Base-by-base conservation (phyloP, 2,329 filamentous ascomycete species). In the Chaetoscypha palmicola region DNA sequence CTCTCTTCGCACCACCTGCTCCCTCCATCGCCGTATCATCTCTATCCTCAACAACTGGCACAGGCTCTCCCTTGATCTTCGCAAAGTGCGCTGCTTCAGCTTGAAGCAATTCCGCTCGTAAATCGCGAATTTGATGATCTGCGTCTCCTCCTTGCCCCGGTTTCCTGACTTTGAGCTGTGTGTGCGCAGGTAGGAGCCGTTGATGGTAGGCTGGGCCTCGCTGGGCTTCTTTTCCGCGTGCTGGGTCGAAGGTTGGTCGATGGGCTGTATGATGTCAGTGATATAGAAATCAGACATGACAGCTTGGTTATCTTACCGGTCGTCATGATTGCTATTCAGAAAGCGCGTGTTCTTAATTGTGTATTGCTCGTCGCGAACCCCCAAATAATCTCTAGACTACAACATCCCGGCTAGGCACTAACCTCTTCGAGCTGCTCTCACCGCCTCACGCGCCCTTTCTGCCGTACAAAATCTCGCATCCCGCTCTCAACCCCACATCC, bases 141-240 rank as follows among this genome's bases (percentile, higher is more conserved):
- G 82, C 82, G 52, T 81, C 82, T 53, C 87, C 86, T 57, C 92
- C 92, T 69, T 98, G 92, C 34, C 89, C 90, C n/a, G 84, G 75
- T 69, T 92, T 79, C 49, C 88, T 79, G 62, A 83, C 85, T 69
- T 98, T 98, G 62, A 98, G 81, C 52, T 87, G 82, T 10, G 87
- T 97, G 66, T 98, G 85, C 23, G 92, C 92, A 24, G 92, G 91
- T 11, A 96, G 81, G 12, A 97, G 83, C 58, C 92, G 85, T 67
- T 97, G 91, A 64, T 98, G 92, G 71, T 96, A 97, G 57, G 89
- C 91, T 38, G 88, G 86, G 37, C 92, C 92, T 59, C 89, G 84
- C 48, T 89, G 83, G 59, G 90, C 88, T 68, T 98, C 92, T 73
- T 96, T 96, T 64, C 92, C 92, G 63, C 83, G 81, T 32, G 91